Percentiles rank a stretch among this genome's conserved stretches.
Evolutionary conservation across 2,329 filamentous ascomycete species (phyloP).

Genomic region (Hymenoscyphus salicellus): DNA sequence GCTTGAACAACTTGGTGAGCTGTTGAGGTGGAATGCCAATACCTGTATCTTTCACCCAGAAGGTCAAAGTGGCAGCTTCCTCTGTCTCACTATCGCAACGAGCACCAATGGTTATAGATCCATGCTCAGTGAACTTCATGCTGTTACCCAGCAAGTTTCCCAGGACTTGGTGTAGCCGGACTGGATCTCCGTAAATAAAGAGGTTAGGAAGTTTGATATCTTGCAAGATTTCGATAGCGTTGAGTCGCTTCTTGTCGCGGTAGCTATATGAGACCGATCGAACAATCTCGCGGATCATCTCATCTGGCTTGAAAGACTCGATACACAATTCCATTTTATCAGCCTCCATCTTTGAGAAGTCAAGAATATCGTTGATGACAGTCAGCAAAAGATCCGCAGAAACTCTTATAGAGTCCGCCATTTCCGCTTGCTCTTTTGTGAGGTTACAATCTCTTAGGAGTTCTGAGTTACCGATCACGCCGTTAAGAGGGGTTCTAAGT

Average conservation of each 20-base stretch:
- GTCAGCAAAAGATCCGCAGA: conserved; percentile 84
- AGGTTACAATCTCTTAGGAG: conserved; percentile 73
- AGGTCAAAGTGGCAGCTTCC: conserved; percentile 70
- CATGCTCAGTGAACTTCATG: conserved; percentile 87
- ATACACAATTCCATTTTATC: conserved; percentile 81
- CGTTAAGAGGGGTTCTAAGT: conserved; percentile 77
- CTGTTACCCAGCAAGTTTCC: conserved; percentile 90
- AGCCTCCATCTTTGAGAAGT: conserved; percentile 91
- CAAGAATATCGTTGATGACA: conserved; percentile 93
- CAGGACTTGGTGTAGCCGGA: conserved; percentile 64
- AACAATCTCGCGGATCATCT: conserved; percentile 65
- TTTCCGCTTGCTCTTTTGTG: conserved; percentile 75
- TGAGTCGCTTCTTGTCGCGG: conserved; percentile 58
- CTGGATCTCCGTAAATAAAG: conserved; percentile 67
- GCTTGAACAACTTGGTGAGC: conserved; percentile 81
- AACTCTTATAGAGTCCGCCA: conserved; percentile 81
- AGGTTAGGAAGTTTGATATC: conserved; percentile 67
- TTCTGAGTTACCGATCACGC: conserved; percentile 86
- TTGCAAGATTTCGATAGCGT: conserved; percentile 61
- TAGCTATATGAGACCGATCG: conserved; percentile 65
- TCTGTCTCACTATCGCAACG: conserved; percentile 68
- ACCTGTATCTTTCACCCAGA: conserved; percentile 84
- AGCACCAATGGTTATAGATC: conserved; percentile 80
- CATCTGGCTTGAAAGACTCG: conserved; percentile 64
- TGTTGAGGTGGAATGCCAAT: conserved; percentile 85